phyloP scores from a whole-genome alignment of 1,284 basidiomycete species.

The Puccinia novopanici region DNA sequence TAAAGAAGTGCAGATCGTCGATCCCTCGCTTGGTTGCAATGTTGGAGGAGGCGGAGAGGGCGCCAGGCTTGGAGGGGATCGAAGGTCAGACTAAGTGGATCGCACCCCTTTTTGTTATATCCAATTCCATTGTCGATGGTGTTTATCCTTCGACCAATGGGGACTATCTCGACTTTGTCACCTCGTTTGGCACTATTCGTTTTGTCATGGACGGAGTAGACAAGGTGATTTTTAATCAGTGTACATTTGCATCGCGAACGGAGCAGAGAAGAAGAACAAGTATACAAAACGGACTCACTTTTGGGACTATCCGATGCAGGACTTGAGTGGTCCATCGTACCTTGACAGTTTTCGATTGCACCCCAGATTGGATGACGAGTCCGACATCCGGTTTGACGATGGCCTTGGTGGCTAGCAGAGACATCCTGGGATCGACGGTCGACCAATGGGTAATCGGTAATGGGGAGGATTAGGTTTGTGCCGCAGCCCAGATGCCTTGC shows the following conservation, averaged over 20 bases:
- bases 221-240: not conserved
- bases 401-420: conserved; percentile 6
- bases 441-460: too few relatives aligned
- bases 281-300: not conserved
- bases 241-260: not conserved
- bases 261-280: too few relatives aligned
- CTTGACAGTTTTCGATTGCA: conserved; percentile 42
- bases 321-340: conserved; percentile 36
- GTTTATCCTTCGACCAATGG: too few relatives aligned
- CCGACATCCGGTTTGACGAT: conserved; percentile 35
- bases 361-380: conserved; percentile 20
- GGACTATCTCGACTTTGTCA: too few relatives aligned
- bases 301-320: conserved; percentile 41
- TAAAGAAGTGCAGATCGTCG: conserved; percentile 99
- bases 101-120: conserved; percentile 93
- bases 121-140: conserved; percentile 97
- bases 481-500: too few relatives aligned
- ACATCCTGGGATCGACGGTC: not conserved
- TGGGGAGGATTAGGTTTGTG: too few relatives aligned
- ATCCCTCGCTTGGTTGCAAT: conserved; percentile 95
- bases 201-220: too few relatives aligned
- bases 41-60: conserved; percentile 64
- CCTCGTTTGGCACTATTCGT: too few relatives aligned
- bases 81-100: conserved; percentile 60
- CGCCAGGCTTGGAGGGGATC: conserved; percentile 74